These are phyloP conservation scores for Aureobasidium lini DNA, from an alignment of 2,329 filamentous ascomycete species.

Conservation along the genomic window DNA sequence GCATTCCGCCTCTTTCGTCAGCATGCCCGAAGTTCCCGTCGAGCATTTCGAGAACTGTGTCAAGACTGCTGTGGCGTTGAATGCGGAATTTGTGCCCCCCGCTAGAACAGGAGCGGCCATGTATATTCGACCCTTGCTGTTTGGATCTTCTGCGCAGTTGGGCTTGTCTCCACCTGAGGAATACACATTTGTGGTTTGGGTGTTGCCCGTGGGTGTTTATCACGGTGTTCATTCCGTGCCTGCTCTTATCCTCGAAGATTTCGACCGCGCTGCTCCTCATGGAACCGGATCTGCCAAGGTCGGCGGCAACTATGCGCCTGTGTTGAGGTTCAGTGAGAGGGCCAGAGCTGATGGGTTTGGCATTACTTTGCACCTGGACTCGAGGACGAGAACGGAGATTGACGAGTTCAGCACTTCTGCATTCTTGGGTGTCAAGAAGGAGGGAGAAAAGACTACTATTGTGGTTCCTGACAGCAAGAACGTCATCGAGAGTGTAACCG, in stretches of 20 bases:
- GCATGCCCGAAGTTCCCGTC: slow-evolving; percentile 71
- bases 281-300: slow-evolving; percentile 90
- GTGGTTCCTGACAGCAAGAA: slow-evolving; percentile 82
- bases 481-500: slow-evolving; percentile 82
- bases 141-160: slow-evolving; percentile 79
- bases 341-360: slow-evolving; percentile 73
- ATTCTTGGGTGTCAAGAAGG: slow-evolving; percentile 70
- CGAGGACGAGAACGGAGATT: slow-evolving; percentile 71
- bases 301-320: slow-evolving; percentile 92
- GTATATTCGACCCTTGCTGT: slow-evolving; percentile 85
- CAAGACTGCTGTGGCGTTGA: slow-evolving; percentile 73
- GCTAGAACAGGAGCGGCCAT: slow-evolving; percentile 82
- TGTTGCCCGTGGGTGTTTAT: slow-evolving; percentile 88
- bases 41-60: slow-evolving; percentile 69
- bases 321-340: slow-evolving; percentile 77
- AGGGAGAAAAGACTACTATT: slow-evolving; percentile 54
- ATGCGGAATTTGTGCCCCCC: slow-evolving; percentile 86
- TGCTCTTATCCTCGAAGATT: slow-evolving; percentile 81
- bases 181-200: slow-evolving; percentile 86
- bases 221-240: slow-evolving; percentile 85
- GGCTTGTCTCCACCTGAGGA: slow-evolving; percentile 82
- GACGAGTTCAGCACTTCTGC: slow-evolving; percentile 95
- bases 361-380: slow-evolving; percentile 93
- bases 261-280: slow-evolving; percentile 86
- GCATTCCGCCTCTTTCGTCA: slow-evolving; percentile 74